Evolutionary conservation across 1,139 yeast genomes (phyloP).

Genomic region (Geotrichum macrosporum): DNA sequence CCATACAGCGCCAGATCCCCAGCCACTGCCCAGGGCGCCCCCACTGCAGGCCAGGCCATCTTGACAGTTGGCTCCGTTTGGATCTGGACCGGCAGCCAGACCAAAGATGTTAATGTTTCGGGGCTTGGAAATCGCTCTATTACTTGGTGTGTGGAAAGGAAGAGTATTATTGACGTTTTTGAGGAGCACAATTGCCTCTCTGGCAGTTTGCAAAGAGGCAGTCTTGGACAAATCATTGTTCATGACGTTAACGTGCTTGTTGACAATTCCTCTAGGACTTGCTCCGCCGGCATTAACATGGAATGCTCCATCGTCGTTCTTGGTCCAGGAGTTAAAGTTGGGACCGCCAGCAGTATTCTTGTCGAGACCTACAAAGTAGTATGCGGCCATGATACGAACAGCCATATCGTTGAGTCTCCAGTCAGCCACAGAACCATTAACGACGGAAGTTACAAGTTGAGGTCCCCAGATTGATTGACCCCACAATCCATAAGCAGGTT

Average conservation of each 20-base stretch:
- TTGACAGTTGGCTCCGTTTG: constrained; percentile 41
- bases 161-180: constrained; percentile 50
- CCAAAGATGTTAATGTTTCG: constrained; percentile 47
- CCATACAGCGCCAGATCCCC: constrained; percentile 51
- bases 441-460: constrained; percentile 50
- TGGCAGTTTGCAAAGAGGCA: constrained; percentile 52
- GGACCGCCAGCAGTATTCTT: constrained; percentile 42
- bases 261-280: constrained; percentile 47
- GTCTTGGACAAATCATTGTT: constrained; percentile 48
- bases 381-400: constrained; percentile 54
- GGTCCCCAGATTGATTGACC: constrained; percentile 61
- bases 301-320: constrained; percentile 51
- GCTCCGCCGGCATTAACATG: constrained; percentile 45
- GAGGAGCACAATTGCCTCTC: constrained; percentile 54
- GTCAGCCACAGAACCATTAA: constrained; percentile 54
- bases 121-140: constrained; percentile 41
- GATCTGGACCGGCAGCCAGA: constrained; percentile 32
- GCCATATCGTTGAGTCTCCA: constrained; percentile 60
- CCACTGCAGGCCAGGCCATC: constrained; percentile 31
- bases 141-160: constrained; percentile 50
- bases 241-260: constrained; percentile 51
- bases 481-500: constrained; percentile 30
- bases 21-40: constrained; percentile 37
- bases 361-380: constrained; percentile 40
- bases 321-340: constrained; percentile 58